phyloP scores from a whole-genome alignment of 805 yeast genomes.

The Nakazawaea anatomiae region DNA sequence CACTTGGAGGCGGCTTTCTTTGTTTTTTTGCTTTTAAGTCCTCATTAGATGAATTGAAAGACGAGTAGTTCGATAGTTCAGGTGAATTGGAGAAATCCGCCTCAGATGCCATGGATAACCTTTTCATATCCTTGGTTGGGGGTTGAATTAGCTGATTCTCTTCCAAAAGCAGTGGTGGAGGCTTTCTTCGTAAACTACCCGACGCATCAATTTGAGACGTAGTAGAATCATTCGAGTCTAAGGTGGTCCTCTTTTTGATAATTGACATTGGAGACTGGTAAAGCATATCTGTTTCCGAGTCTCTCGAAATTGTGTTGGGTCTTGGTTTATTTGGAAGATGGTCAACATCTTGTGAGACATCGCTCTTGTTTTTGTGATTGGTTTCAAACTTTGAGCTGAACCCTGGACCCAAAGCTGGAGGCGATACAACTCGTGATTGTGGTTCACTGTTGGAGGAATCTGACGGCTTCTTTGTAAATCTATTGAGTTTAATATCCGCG shows the following conservation, averaged over 20 bases:
- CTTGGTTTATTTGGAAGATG: not conserved
- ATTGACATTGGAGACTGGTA: too few species aligned
- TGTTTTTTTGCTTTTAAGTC: not conserved
- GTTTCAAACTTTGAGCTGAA: not conserved
- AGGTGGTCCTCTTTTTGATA: not conserved
- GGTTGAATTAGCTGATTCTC: not conserved
- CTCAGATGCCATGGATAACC: constrained; percentile 4
- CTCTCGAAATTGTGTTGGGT: not conserved
- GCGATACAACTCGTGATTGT: too few species aligned
- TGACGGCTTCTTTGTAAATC: too few species aligned
- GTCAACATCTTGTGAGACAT: not conserved
- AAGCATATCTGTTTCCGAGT: not conserved
- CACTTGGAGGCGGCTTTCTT: constrained; percentile 7
- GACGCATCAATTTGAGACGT: not conserved
- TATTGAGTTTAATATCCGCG: too few species aligned
- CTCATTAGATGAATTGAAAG: constrained; percentile 1
- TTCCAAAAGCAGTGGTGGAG: constrained; percentile 4
- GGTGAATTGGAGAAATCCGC: constrained; percentile 2
- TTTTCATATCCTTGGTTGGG: not conserved
- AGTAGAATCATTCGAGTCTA: not conserved
- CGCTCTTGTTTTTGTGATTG: not conserved
- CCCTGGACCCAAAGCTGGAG: not conserved
- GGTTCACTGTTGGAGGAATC: too few species aligned
- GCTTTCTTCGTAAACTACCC: constrained; percentile 1
- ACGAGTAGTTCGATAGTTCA: not conserved